Base-by-base conservation (phyloP, 2,329 filamentous ascomycete genomes). In the Bisporella sp. region DNA sequence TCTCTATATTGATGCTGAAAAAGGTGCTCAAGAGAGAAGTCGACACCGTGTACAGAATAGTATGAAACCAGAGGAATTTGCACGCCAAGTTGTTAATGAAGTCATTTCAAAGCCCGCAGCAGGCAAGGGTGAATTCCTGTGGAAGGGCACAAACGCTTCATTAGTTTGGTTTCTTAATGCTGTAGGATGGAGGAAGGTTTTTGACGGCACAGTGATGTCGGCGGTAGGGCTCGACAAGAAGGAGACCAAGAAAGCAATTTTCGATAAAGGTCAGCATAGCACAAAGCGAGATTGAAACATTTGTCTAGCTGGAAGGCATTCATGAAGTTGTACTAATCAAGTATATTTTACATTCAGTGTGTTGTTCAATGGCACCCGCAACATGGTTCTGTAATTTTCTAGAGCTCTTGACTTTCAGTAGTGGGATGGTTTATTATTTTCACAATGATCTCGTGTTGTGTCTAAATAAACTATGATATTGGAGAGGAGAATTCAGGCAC, bases 41-140 rank as follows among this genome's bases (percentile, higher is more conserved):
- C 32, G 40, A 53, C 29, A 11, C 2, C 41, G 4, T 4, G 13
- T 4, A 29, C 11, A 11, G 8, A 42, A 42, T 29, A 48, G 46
- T 21, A 51, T 51, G 28, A 51, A 59, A 39, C 54, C 57, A 7
- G 57, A 55, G 21, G 32, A 45, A 11, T 62, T 60, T 31, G 60
- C 60, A 1, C 9, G 1, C 1, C 50, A 55, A 4, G 60, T 62
- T 4, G 60, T 58, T 4, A 30, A 30, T 6, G 40, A 57, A 21
- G 56, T 49, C 13, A 31, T 60, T 32, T 45, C 47, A 31, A 49
- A 49, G 29, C 4, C 41, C 21, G 41, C 41, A 33, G 4, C 46
- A 11, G 47, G 50, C 21, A 52, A 52, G 47, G 41, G 21, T 29
- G 46, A 49, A 30, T 50, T 46, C 37, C 7, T 52, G 30, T 52